Evolutionary conservation across 495 filamentous ascomycete species (phyloP).

Genomic region (Podospora didyma): DNA sequence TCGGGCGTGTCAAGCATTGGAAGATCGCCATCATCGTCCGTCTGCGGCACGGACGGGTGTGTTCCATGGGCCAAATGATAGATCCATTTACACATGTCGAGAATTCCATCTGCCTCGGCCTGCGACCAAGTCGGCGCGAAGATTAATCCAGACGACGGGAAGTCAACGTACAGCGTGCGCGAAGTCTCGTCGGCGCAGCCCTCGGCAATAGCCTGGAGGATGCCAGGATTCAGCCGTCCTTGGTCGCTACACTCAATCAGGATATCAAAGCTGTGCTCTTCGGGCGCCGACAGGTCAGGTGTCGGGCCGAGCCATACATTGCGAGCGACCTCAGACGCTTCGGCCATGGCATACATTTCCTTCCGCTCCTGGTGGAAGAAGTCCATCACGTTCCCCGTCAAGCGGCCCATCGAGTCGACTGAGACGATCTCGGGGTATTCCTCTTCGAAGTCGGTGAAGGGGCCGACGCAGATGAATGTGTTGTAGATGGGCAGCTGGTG

Average conservation of each 20-base stretch:
- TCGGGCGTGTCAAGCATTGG: constrained; percentile 28
- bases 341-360: constrained; percentile 93
- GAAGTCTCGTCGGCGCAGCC: constrained; percentile 29
- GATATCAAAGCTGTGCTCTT: constrained; percentile 57
- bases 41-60: constrained; percentile 33
- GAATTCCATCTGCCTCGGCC: constrained; percentile 73
- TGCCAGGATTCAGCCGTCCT: constrained; percentile 59
- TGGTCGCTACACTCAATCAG: constrained; percentile 84
- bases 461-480: constrained; percentile 70
- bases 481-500: constrained; percentile 64
- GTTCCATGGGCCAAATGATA: constrained; percentile 67
- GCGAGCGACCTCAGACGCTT: constrained; percentile 75
- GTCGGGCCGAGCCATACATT: constrained; percentile 93
- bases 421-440: constrained; percentile 67
- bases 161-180: constrained; percentile 60
- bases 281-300: constrained; percentile 57
- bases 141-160: constrained; percentile 89
- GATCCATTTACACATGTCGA: constrained; percentile 86
- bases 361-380: constrained; percentile 85
- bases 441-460: constrained; percentile 71
- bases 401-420: constrained; percentile 64
- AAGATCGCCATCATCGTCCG: constrained; percentile 44
- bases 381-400: constrained; percentile 79
- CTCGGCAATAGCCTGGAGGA: constrained; percentile 44
- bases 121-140: constrained; percentile 75